Conservation (phyloP, 345 rosid genomes). For the Eutrema japonicum region DNA sequence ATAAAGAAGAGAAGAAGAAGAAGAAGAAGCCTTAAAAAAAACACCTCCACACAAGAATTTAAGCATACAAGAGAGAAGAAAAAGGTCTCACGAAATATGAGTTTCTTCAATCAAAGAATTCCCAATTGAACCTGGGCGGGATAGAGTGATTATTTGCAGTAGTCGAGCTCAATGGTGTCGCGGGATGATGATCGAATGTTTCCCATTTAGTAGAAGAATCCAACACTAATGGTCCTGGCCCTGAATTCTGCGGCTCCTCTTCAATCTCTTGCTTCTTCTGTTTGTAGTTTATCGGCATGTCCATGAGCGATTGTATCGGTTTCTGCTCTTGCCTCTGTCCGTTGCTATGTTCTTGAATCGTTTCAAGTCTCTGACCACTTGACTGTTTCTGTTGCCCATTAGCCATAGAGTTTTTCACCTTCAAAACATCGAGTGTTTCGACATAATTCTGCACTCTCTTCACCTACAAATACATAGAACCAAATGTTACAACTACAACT, state of each 20-base stretch:
- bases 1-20: slow-evolving; percentile 44
- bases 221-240: slow-evolving; percentile 55
- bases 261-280: slow-evolving; percentile 48
- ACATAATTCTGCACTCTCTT: slow-evolving; percentile 92
- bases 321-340: slow-evolving; percentile 50
- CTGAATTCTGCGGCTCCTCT: slow-evolving; percentile 49
- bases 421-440: slow-evolving; percentile 81
- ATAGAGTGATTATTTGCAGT: slow-evolving; percentile 47
- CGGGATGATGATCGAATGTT: slow-evolving; percentile 69
- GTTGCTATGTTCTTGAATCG: slow-evolving; percentile 41
- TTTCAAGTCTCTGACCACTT: slow-evolving; percentile 51
- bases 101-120: slow-evolving; percentile 64
- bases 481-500: background rate
- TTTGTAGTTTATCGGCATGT: slow-evolving; percentile 48
- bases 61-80: slow-evolving; percentile 35
- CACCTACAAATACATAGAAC: slow-evolving; percentile 55
- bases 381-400: slow-evolving; percentile 52
- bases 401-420: slow-evolving; percentile 71
- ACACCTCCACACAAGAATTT: slow-evolving; percentile 64
- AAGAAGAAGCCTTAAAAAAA: slow-evolving; percentile 48
- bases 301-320: slow-evolving; percentile 51
- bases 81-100: slow-evolving; percentile 24
- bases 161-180: slow-evolving; percentile 48
- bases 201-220: slow-evolving; percentile 82
- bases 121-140: slow-evolving; percentile 89